Percentiles rank a stretch among this genome's conserved stretches.
These are phyloP conservation scores for Penicillium pancosmium DNA, from an alignment of 495 filamentous ascomycete species.

Conservation along the genomic window DNA sequence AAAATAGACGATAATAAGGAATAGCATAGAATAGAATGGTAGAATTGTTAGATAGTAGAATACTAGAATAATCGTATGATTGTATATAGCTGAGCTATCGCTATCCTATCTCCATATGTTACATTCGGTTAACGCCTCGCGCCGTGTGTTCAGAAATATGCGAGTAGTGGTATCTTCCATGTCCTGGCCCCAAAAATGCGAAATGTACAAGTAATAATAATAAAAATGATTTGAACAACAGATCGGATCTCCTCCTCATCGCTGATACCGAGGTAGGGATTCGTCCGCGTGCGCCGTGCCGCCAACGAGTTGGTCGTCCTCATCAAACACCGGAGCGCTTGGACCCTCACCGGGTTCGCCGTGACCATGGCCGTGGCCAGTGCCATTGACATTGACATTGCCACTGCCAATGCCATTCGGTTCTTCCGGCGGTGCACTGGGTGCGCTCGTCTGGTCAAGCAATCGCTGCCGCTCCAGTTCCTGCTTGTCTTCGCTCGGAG, in stretches of 20 bases:
- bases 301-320: conserved; percentile 52
- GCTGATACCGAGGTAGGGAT: conserved; percentile 51
- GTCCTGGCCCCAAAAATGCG: conserved; percentile 29
- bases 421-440: conserved; percentile 37
- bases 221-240: conserved; percentile 3
- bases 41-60: neutral
- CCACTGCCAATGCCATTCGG: conserved; percentile 37
- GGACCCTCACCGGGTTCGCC: conserved; percentile 47
- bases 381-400: too few species aligned
- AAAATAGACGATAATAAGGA: neutral
- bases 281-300: conserved; percentile 47
- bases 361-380: conserved; percentile 10
- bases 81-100: neutral
- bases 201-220: conserved; percentile 26
- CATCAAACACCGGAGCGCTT: conserved; percentile 69
- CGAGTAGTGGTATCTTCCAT: conserved; percentile 38
- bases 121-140: conserved; percentile 25
- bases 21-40: neutral
- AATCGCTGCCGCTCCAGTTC: conserved; percentile 79
- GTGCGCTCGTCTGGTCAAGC: conserved; percentile 72
- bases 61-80: neutral
- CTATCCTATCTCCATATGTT: conserved; percentile 7
- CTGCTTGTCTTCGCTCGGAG: conserved; percentile 72
- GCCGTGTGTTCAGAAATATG: conserved; percentile 25
- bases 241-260: conserved; percentile 28